Evolutionary conservation across 2,329 filamentous ascomycete genomes (phyloP), one percentile per base, ranked within the genome.

Genomic region (Fusarium concolor): DNA sequence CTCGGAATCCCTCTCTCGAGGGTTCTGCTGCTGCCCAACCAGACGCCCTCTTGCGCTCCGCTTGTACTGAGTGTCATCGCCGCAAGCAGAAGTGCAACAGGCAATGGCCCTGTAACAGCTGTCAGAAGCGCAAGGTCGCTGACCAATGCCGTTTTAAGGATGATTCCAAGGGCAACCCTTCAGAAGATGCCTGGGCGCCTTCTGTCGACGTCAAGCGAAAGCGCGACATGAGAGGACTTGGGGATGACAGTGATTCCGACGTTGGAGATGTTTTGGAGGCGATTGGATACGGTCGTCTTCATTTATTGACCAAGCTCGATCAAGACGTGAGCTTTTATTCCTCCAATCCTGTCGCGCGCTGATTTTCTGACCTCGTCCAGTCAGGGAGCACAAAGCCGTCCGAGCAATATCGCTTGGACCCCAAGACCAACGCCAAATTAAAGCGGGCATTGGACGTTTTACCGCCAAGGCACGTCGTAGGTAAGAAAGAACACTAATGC

Each of bases 11-110:
- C 6, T 43, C 60, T 7, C 4, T 22, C 3, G 61, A 65, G 24
- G 29, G 10, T 31, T 31, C 29, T 11, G 10, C 18, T 15, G 7
- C n/a, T 14, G 2, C 41, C 35, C 61, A 65, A 29, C n/a, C 45
- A 31, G 61, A 59, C 3, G 11, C 45, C 4, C 59, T 46, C 10
- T 18, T 43, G 7, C 52, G 39, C 24, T 64, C 61, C 17, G 44
- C 61, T 2, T 64, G 61, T 3, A 64, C 60, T 6, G 61, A 64
- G 41, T 64, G 61, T 11, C 60, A 64, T 53, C 61, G 61, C 3
- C 52, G 61, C 4, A 64, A 64, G 53, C 61, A 64, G 37, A 64
- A 65, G 10, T 64, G 61, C 14, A 64, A 64, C 33, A 60, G 61
- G 4, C 61, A 59, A 38, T 64, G 61, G 61, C 61, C 61, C 3